Percentiles rank a stretch among this genome's conserved stretches.
phyloP scores from a whole-genome alignment of 768 basidiomycete species.

The Phylloporus sp. region DNA sequence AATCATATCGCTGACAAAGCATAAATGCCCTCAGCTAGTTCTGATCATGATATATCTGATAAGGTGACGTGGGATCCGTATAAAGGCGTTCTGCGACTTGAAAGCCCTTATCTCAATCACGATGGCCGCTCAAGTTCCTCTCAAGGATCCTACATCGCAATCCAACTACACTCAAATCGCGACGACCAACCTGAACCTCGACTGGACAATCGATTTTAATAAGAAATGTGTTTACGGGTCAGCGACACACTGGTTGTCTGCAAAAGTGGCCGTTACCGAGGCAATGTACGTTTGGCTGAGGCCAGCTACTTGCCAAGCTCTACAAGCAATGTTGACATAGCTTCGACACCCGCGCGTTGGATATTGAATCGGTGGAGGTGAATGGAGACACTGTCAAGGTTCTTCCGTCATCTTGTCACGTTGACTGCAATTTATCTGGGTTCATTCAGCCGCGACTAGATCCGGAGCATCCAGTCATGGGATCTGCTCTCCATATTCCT shows the following conservation, averaged over 20 bases:
- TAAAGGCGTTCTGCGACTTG: no score
- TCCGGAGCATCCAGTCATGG: slow-evolving; percentile 64
- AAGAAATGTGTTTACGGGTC: slow-evolving; percentile 44
- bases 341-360: slow-evolving; percentile 52
- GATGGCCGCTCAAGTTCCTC: slow-evolving; percentile 14
- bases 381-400: slow-evolving; percentile 45
- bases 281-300: slow-evolving; percentile 34
- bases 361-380: slow-evolving; percentile 53
- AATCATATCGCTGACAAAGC: no score
- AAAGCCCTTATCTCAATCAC: neutral
- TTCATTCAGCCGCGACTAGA: slow-evolving; percentile 48
- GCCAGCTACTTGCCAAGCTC: neutral
- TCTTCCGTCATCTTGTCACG: slow-evolving; percentile 15
- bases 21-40: no score
- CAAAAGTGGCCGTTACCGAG: slow-evolving; percentile 36
- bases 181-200: slow-evolving; percentile 47
- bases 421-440: neutral
- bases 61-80: no score
- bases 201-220: slow-evolving; percentile 57
- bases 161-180: slow-evolving; percentile 53
- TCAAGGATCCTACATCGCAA: slow-evolving; percentile 44
- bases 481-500: slow-evolving; percentile 64
- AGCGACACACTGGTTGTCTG: slow-evolving; percentile 42
- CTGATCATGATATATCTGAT: no score
- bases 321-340: slow-evolving; percentile 20